phyloP scores from a whole-genome alignment of 78 protist genomes.

The Planoprotostelium fungivorum region DNA sequence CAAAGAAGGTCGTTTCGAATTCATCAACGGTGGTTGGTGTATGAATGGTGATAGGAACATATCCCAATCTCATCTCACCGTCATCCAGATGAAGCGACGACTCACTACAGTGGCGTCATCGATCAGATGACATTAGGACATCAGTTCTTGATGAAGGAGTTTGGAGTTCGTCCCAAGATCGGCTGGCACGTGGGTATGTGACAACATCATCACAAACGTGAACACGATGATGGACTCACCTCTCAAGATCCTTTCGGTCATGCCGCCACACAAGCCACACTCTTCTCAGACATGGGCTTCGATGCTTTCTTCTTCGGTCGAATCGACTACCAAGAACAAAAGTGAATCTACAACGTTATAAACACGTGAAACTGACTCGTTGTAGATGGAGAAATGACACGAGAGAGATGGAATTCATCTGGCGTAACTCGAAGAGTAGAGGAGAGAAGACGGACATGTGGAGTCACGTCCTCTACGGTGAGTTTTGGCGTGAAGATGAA shows the following conservation, averaged over 20 bases:
- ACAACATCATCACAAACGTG: constrained; percentile 9
- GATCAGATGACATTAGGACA: constrained; percentile 60
- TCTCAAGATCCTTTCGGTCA: constrained; percentile 93
- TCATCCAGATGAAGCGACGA: constrained; percentile 72
- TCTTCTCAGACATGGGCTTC: constrained; percentile 74
- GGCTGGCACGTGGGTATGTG: constrained; percentile 27
- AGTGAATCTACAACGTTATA: no score
- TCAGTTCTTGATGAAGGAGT: constrained; percentile 37
- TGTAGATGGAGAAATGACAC: constrained; percentile 5
- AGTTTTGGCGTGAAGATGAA: constrained; percentile 19
- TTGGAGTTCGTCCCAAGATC: constrained; percentile 30
- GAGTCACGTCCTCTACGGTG: constrained; percentile 46
- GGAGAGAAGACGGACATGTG: constrained; percentile 51
- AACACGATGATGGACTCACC: not conserved
- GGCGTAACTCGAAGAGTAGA: constrained; percentile 29
- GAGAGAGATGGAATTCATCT: constrained; percentile 60
- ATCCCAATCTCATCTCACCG: not conserved
- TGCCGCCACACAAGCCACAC: constrained; percentile 46
- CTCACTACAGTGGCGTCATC: constrained; percentile 67
- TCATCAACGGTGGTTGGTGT: constrained; percentile 85
- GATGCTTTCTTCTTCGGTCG: constrained; percentile 81
- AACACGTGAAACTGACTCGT: no score
- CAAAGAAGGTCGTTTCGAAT: constrained; percentile 66
- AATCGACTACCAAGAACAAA: constrained; percentile 76
- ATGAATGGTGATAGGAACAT: constrained; percentile 64